A percentile compares a stretch with the other conserved stretches of the same genome.
Conservation (phyloP, 805 yeast species). For the Maudiozyma pseudohumilis region DNA sequence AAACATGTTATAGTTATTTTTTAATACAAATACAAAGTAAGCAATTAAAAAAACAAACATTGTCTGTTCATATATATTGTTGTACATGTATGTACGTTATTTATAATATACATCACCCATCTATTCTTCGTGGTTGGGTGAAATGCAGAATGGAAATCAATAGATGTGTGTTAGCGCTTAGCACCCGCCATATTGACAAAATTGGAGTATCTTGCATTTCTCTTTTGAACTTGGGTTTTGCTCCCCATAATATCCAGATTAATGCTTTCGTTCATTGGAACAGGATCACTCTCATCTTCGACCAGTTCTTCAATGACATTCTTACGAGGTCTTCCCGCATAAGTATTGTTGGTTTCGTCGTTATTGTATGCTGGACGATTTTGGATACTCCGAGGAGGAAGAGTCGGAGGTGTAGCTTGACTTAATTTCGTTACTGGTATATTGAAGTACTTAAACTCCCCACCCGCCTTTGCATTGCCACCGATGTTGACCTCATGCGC, state of each 20-base stretch:
- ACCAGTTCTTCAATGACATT: neutral
- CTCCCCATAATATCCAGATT: conserved; percentile 2
- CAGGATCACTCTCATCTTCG: neutral
- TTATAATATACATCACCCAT: neutral
- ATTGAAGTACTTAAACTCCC: conserved; percentile 17
- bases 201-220: conserved; percentile 12
- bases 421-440: conserved; percentile 20
- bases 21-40: conserved; percentile 3
- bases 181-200: conserved; percentile 14
- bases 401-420: neutral
- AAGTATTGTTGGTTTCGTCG: neutral
- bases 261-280: neutral
- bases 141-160: too few relatives aligned
- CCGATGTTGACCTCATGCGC: neutral
- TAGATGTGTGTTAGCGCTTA: too few relatives aligned
- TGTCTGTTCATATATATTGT: neutral
- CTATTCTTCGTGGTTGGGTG: neutral
- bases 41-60: neutral
- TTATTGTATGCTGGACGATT: neutral
- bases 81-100: neutral
- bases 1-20: conserved; percentile 6
- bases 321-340: neutral
- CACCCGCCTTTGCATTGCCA: conserved; percentile 5
- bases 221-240: conserved; percentile 2
- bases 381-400: neutral